Conservation (phyloP, 202 grass and related monocot genomes). For the Carex arenaria region DNA sequence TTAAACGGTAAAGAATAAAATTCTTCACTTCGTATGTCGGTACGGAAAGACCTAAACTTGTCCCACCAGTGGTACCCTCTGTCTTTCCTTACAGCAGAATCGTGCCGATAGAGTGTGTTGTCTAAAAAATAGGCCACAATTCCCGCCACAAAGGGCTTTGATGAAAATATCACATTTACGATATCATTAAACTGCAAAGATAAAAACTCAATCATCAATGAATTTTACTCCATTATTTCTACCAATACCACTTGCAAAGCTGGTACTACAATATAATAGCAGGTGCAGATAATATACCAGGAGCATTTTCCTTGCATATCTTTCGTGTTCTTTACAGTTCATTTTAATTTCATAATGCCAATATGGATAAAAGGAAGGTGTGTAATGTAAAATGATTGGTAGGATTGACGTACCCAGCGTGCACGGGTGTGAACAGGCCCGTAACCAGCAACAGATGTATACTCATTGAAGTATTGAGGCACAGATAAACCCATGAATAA, state of each 20-base stretch:
- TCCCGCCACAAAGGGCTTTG: slow-evolving; percentile 82
- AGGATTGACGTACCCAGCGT: slow-evolving; percentile 67
- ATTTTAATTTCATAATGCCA: background rate
- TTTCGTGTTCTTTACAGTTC: background rate
- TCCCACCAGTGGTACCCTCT: slow-evolving; percentile 96
- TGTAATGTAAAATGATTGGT: background rate
- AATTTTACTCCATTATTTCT: background rate
- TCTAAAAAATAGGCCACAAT: slow-evolving; percentile 86
- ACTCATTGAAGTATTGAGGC: slow-evolving; percentile 98
- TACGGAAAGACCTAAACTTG: slow-evolving; percentile 78
- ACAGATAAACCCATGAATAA: slow-evolving; percentile 93
- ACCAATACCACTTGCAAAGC: background rate
- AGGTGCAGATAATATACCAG: background rate
- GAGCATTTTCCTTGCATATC: background rate
- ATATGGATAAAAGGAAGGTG: background rate
- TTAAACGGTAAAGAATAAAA: slow-evolving; percentile 94
- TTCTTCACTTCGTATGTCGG: slow-evolving; percentile 78
- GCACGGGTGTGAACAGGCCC: slow-evolving; percentile 80
- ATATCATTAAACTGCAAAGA: slow-evolving; percentile 91
- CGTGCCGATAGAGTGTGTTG: slow-evolving; percentile 72
- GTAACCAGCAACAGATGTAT: slow-evolving; percentile 89
- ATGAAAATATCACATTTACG: slow-evolving; percentile 92
- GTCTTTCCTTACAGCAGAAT: slow-evolving; percentile 47
- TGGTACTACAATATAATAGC: background rate
- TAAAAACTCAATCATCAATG: slow-evolving; percentile 14